These are phyloP conservation scores for Tilletia caries DNA, from an alignment of 1,284 basidiomycete species.

Conservation along the genomic window DNA sequence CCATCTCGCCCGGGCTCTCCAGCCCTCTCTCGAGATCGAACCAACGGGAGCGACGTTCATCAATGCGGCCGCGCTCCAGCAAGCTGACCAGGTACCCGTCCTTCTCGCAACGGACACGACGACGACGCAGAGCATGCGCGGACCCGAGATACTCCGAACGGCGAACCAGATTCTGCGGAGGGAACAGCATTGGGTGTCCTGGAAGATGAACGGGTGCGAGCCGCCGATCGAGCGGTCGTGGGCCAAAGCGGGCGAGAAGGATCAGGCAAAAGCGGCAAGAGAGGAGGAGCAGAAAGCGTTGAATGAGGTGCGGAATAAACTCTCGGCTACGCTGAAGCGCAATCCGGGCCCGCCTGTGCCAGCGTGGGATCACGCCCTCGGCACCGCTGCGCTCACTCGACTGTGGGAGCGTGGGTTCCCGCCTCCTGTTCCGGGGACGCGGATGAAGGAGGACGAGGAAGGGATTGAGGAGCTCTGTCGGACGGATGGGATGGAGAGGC, in stretches of 20 bases:
- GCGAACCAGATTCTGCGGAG: constrained; percentile 6
- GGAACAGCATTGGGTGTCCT: background rate
- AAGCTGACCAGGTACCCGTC: background rate
- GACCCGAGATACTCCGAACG: background rate
- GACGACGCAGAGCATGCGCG: background rate
- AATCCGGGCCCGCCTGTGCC: constrained; percentile 20
- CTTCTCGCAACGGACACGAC: background rate
- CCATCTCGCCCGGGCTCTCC: background rate
- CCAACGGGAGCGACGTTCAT: background rate
- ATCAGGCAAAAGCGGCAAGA: background rate
- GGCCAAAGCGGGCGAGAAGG: constrained; percentile 12
- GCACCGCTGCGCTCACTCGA: constrained; percentile 44
- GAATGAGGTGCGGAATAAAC: constrained; percentile 22
- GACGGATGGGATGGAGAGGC: constrained; percentile 46
- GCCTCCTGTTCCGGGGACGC: constrained; percentile 26
- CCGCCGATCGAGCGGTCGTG: constrained; percentile 44
- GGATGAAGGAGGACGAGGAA: constrained; percentile 34
- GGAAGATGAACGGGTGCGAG: constrained; percentile 1
- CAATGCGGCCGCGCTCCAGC: background rate
- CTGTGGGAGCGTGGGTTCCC: constrained; percentile 47
- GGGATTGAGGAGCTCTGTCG: constrained; percentile 34
- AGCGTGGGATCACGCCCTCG: constrained; percentile 22
- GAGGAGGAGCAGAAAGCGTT: constrained; percentile 29
- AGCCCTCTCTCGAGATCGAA: background rate
- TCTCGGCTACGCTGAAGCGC: constrained; percentile 21